phyloP scores from a whole-genome alignment of 345 rosid genomes.

The Citrus reticulata region DNA sequence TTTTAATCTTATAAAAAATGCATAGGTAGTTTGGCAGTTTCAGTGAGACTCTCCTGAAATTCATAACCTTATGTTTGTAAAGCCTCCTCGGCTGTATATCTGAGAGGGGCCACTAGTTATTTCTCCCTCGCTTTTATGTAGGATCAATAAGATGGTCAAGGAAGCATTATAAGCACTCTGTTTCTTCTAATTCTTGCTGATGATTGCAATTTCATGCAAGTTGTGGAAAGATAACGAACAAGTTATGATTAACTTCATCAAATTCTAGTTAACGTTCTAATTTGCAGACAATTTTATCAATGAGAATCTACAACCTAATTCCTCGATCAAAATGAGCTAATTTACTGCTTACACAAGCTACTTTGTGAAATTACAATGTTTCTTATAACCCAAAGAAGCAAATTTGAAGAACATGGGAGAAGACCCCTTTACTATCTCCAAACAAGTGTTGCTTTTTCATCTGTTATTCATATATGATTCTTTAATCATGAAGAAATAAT shows the following conservation, averaged over 20 bases:
- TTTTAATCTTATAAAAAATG: background rate
- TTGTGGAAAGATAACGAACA: background rate
- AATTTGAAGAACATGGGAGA: background rate
- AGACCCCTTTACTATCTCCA: too few relatives aligned
- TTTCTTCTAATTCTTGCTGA: background rate
- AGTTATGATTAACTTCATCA: background rate
- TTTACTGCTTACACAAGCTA: background rate
- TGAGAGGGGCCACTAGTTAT: background rate
- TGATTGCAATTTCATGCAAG: background rate
- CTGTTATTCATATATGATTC: background rate
- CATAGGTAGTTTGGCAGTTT: background rate
- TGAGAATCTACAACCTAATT: background rate
- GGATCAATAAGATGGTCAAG: conserved; percentile 5
- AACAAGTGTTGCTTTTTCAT: background rate
- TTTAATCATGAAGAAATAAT: background rate
- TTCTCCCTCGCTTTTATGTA: background rate
- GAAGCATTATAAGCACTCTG: background rate
- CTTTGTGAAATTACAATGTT: background rate
- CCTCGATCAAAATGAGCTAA: background rate
- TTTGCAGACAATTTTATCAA: too few relatives aligned
- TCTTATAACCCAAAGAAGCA: background rate
- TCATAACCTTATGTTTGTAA: too few relatives aligned
- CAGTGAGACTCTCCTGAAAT: too few relatives aligned
- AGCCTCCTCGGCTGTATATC: background rate
- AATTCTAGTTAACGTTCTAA: background rate